These are phyloP conservation scores for Parachaetomium inaequale DNA, from an alignment of 495 filamentous ascomycete genomes.

Conservation along the genomic window DNA sequence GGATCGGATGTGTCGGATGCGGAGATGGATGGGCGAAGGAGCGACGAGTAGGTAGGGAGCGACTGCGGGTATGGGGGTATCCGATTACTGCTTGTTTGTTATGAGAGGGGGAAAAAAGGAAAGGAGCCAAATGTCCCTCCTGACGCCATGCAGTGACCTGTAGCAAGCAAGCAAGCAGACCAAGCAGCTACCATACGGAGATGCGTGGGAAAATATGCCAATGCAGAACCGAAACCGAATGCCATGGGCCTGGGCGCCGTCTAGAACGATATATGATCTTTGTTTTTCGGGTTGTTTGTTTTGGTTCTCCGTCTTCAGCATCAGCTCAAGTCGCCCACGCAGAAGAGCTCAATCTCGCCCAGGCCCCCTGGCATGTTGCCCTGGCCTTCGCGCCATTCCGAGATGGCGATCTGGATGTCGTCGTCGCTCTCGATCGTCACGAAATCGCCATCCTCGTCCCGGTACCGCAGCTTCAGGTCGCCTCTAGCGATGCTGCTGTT, in stretches of 20 bases:
- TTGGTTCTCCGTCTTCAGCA: background rate
- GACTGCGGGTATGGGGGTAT: background rate
- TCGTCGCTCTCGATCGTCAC: constrained; percentile 93
- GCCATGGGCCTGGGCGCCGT: too few species aligned
- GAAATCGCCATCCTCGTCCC: constrained; percentile 88
- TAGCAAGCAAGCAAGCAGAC: background rate
- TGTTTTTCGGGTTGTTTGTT: too few species aligned
- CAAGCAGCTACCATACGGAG: background rate
- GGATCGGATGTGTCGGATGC: background rate
- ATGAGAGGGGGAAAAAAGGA: background rate
- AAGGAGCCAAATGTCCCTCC: background rate
- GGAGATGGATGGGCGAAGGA: background rate
- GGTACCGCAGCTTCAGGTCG: constrained; percentile 77
- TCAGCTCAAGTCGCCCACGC: constrained; percentile 39
- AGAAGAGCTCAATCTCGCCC: constrained; percentile 81
- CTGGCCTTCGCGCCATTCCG: constrained; percentile 81
- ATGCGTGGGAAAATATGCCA: constrained; percentile 1
- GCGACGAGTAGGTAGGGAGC: constrained; percentile 4
- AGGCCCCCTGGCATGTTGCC: constrained; percentile 64
- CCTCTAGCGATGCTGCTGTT: constrained; percentile 73
- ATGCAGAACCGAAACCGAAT: too few species aligned
- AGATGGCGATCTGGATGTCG: constrained; percentile 89
- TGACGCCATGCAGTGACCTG: constrained; percentile 12
- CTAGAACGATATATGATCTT: too few species aligned
- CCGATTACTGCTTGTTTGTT: constrained; percentile 1